Evolutionary conservation across 441 rosid genomes (phyloP), one percentile per base, ranked within the genome.

Genomic region (Breynia disticha): DNA sequence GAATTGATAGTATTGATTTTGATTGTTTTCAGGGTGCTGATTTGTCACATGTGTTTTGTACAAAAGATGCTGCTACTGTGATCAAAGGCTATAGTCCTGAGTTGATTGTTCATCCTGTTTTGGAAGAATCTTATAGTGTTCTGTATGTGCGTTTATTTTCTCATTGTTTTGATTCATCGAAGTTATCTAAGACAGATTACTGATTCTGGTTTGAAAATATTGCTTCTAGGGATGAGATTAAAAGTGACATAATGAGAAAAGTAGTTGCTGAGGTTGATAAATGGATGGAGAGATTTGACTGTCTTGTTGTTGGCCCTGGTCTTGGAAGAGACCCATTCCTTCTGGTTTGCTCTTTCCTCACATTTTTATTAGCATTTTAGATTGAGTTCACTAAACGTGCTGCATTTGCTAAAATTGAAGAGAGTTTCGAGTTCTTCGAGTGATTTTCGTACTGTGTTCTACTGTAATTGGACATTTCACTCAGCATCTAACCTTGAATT

Each of bases 231-330:
- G 95, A 81, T 59, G 86, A 76, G 69, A 80, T 80, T 14, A 72
- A 67, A 66, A 55, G 65, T 41, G 7, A 42, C 14, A 60, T 84
- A 45, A 68, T 77, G 24, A 63, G 59, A 54, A 79, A 74, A 57
- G 79, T 88, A 71, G 73, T 86, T 19, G 73, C 82, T 2, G 97
- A 93, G 80, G 79, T 88, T 46, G 76, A 75, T 69, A 86, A 79
- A 62, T 91, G 98, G 98, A 81, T 88, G 82, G 82, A 81, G 65
- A 82, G 95, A 73, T 88, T 93, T 79, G 97, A 93, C 79, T 93
- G 95, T 50, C 82, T 93, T 63, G 90, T 88, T 4, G 77, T 86
- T 63, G 98, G 98, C 57, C 98, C 98, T 56, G 98, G 98, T 58
- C 91, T 91, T 59, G 98, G 98, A 69, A 82, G 97, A 69, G 97